Base-by-base conservation (phyloP, 2,329 filamentous ascomycete genomes). In the Ramularia endophylla region DNA sequence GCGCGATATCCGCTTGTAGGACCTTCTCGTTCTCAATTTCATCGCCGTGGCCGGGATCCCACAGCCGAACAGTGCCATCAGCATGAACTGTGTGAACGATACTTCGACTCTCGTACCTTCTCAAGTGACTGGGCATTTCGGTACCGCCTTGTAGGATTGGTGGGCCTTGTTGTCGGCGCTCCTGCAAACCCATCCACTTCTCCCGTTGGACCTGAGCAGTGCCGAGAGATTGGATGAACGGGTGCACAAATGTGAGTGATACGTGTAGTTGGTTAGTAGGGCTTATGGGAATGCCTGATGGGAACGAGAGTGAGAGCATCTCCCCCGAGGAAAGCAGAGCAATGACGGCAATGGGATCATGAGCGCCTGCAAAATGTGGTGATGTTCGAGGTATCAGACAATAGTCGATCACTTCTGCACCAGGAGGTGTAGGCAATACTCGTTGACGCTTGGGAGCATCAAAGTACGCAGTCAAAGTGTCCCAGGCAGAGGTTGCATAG, bases 261-360 rank as follows among this genome's bases (percentile, higher is more conserved):
- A 89, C 78, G 57, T 94, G 90, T 5, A 98, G 74, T 65, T 95
- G 87, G 56, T 95, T 95, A 3, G 89, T 95, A 1, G 92, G 88
- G 19, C 82, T 85, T 41, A 97, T 94, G 1, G 87, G 84, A 62
- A 89, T 85, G 19, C 92, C 92, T 35, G 83, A 92, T 0, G 92
- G 92, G 59, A 97, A 97, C 55, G 83, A 94, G 61, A 97, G 69
- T 0, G 90, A 94, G 38, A 94, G 74, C 19, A 97, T 67, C 65
- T 97, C 90, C 16, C 92, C 92, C 1, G 88, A 95, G 1, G 83
- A 81, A 3, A 97, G 70, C 5, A 94, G 69, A 2, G 80, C 77
- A 51, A 98, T 72, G 29, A 94, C 70, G 16, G 88, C 90, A 42
- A 97, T 83, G 0, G 92, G 92, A 59, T 98, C 90, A 60, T 95